Evolutionary conservation across 352 stramenopile species (phyloP), one percentile per base, ranked within the genome.

Genomic region (Globisporangium splendens): DNA sequence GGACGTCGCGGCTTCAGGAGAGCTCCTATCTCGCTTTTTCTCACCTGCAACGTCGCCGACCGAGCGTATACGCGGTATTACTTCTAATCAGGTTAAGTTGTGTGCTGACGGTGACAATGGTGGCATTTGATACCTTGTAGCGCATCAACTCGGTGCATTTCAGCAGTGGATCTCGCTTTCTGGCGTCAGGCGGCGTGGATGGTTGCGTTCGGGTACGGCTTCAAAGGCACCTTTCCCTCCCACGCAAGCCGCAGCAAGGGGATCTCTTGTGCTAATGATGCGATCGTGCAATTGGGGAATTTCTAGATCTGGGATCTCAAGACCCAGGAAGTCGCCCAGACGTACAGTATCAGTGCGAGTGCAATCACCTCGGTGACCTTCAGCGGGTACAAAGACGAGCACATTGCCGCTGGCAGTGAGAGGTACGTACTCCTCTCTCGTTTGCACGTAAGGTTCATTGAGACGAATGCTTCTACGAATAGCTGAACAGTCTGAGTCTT

Each of bases 331-430:
- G 58, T 89, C 35, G 83, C 73, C 39, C 79, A 92, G 60, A 73
- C 61, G 18, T 90, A 88, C 57, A 77, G 61, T 48, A 72, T 86
- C 54, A 84, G 79, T 53, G 68, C 78, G 13, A 92, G 76, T 41
- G 62, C 73, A 20, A 70, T 92, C 61, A 86, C 73, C 3, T 85
- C 68, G 8, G 75, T 91, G 21, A 63, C 73, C 0, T 91, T 91
- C 49, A 84, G 73, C 39, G 82, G 82, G 17, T 84, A 86, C 64
- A 89, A 87, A 53, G 79, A 91, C 59, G 82, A 91, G 43, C 75
- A 75, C 39, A 72, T 89, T 20, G 74, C 88, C n/a, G 77, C 73
- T 15, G 81, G 81, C n/a, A 88, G 69, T 57, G 73, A 79, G 17
- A 86, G 75, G 81, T 89, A 65, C 24, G 24, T 31, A 6, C 24